Percentiles rank a stretch among this genome's conserved stretches.
phyloP scores from a whole-genome alignment of 1,284 basidiomycete genomes.

The Erythrobasidium hasegawianum region DNA sequence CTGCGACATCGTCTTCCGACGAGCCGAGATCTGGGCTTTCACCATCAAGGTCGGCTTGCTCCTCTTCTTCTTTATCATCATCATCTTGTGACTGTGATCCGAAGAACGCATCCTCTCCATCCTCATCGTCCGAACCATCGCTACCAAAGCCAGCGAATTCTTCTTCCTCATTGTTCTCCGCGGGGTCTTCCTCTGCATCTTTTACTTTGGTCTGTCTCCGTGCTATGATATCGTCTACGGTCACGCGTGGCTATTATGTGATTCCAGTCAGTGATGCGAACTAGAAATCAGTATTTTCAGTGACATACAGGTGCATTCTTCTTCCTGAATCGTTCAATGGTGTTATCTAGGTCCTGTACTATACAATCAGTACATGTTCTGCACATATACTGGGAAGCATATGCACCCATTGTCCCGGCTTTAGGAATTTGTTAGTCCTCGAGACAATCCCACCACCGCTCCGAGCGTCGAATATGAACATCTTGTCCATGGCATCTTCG shows the following conservation, averaged over 20 bases:
- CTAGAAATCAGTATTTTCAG: slow-evolving; percentile 28
- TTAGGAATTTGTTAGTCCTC: slow-evolving; percentile 21
- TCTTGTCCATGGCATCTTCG: slow-evolving; percentile 42
- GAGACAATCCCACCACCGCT: slow-evolving; percentile 52
- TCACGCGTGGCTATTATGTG: slow-evolving; percentile 68
- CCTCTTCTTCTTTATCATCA: slow-evolving; percentile 44
- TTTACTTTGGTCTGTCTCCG: slow-evolving; percentile 55
- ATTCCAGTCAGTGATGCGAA: slow-evolving; percentile 4
- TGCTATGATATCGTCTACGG: slow-evolving; percentile 86
- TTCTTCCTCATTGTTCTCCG: slow-evolving; percentile 40
- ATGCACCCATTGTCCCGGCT: slow-evolving; percentile 45
- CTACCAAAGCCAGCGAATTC: slow-evolving; percentile 9
- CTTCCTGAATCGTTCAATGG: slow-evolving; percentile 42
- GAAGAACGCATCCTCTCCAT: background rate
- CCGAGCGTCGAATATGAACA: slow-evolving; percentile 71
- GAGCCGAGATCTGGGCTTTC: slow-evolving; percentile 39
- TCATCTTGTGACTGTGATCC: slow-evolving; percentile 41
- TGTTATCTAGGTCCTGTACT: slow-evolving; percentile 43
- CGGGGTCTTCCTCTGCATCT: slow-evolving; percentile 45
- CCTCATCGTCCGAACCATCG: background rate
- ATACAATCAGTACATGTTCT: slow-evolving; percentile 27
- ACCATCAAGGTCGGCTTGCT: slow-evolving; percentile 40
- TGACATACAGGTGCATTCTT: slow-evolving; percentile 56
- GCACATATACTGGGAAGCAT: no score
- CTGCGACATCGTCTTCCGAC: slow-evolving; percentile 41